phyloP scores from a whole-genome alignment of 1,284 basidiomycete species.

The Cryptococcus sp. region DNA sequence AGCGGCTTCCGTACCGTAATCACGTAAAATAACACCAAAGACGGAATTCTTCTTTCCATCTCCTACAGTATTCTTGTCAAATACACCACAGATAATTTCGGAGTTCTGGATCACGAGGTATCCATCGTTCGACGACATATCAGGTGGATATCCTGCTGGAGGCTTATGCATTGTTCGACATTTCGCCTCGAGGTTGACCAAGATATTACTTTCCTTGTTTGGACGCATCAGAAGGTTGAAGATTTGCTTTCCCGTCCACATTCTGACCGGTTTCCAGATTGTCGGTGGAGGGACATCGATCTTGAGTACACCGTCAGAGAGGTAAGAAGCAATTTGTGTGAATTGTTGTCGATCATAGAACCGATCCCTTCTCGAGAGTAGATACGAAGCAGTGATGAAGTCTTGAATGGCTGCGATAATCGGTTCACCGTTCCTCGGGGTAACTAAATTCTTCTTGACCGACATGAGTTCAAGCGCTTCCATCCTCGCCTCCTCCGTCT shows the following conservation, averaged over 20 bases:
- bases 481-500: slow-evolving; percentile 97
- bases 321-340: slow-evolving; percentile 92
- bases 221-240: slow-evolving; percentile 96
- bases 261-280: slow-evolving; percentile 83
- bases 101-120: slow-evolving; percentile 97
- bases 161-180: slow-evolving; percentile 92
- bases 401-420: slow-evolving; percentile 98
- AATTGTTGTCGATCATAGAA: slow-evolving; percentile 95
- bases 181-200: slow-evolving; percentile 94
- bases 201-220: slow-evolving; percentile 74
- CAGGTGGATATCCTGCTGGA: slow-evolving; percentile 54
- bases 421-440: slow-evolving; percentile 94
- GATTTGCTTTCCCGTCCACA: slow-evolving; percentile 99
- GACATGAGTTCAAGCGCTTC: slow-evolving; percentile 98
- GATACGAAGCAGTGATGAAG: slow-evolving; percentile 96
- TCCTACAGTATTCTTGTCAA: slow-evolving; percentile 98
- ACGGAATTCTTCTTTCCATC: slow-evolving; percentile 99
- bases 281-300: slow-evolving; percentile 95
- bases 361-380: slow-evolving; percentile 86
- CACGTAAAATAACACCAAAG: slow-evolving; percentile 94
- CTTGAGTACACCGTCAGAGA: slow-evolving; percentile 83
- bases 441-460: slow-evolving; percentile 96
- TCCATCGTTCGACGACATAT: slow-evolving; percentile 95
- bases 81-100: slow-evolving; percentile 98
- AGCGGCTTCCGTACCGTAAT: slow-evolving; percentile 93